These are phyloP conservation scores for Acanthamoeba polyphaga DNA, from an alignment of 208 protist species.

Conservation along the genomic window DNA sequence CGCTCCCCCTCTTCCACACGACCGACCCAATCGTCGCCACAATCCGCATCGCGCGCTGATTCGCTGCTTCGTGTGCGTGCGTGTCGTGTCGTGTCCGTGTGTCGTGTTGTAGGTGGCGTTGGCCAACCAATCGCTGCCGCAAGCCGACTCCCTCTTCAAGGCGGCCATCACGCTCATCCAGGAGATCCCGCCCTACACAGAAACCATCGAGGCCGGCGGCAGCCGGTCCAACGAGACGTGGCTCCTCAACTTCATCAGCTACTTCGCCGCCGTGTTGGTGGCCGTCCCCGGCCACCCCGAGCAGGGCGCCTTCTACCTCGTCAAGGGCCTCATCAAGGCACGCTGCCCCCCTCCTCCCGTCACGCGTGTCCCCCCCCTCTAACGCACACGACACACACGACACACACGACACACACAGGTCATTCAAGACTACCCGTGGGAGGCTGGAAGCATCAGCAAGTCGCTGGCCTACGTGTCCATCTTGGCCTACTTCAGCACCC, in stretches of 20 bases:
- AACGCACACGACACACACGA: not conserved
- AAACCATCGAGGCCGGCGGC: conserved; percentile 71
- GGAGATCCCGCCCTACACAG: conserved; percentile 80
- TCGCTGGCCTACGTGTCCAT: conserved; percentile 71
- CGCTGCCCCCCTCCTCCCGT: not conserved
- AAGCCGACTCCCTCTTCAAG: conserved; percentile 87
- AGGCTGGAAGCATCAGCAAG: conserved; percentile 73
- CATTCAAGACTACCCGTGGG: conserved; percentile 80
- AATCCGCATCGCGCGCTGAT: not conserved
- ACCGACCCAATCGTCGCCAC: not conserved
- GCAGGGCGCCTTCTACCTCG: conserved; percentile 85
- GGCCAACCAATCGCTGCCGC: conserved; percentile 86
- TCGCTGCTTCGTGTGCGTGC: too few relatives aligned
- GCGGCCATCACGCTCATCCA: conserved; percentile 86
- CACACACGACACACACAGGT: not conserved
- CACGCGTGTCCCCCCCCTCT: not conserved
- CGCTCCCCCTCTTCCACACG: not conserved
- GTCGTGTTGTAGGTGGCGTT: conserved; percentile 75
- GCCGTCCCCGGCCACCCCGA: conserved; percentile 88
- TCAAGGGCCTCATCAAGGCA: conserved; percentile 86
- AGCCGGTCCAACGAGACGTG: conserved; percentile 80
- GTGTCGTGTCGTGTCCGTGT: too few relatives aligned
- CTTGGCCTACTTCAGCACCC: conserved; percentile 75
- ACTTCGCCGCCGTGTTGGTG: conserved; percentile 82
- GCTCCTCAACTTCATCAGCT: conserved; percentile 78